phyloP scores from a whole-genome alignment of 805 yeast species.

The Ogataea glucozyma region DNA sequence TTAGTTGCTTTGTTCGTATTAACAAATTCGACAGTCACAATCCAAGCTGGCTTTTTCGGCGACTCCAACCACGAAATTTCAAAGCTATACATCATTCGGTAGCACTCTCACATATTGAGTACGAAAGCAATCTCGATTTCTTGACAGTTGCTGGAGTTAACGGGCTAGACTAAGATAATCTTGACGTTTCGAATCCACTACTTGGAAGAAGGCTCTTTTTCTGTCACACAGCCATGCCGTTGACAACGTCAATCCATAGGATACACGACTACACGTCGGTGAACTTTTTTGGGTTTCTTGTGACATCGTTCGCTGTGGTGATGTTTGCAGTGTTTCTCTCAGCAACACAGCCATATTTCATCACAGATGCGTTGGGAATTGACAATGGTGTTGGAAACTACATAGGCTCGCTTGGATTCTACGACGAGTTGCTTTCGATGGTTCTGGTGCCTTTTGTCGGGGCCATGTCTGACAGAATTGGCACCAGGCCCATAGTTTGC shows the following conservation, averaged over 20 bases:
- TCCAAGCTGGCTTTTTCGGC: too few species aligned
- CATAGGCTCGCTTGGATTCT: conserved; percentile 51
- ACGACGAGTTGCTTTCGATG: conserved; percentile 60
- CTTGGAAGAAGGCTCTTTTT: not conserved
- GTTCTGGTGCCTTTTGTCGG: conserved; percentile 62
- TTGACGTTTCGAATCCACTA: not conserved
- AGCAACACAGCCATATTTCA: conserved; percentile 34
- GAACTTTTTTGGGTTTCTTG: conserved; percentile 30
- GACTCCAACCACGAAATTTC: too few species aligned
- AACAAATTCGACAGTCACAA: too few species aligned
- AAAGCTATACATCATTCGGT: too few species aligned
- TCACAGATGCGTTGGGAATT: conserved; percentile 35
- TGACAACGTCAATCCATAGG: conserved; percentile 9
- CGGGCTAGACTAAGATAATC: not conserved
- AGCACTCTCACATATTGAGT: too few species aligned
- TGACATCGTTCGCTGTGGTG: conserved; percentile 25
- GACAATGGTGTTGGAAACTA: conserved; percentile 41
- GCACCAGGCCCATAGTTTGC: conserved; percentile 54
- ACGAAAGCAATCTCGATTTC: too few species aligned
- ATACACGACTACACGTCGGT: conserved; percentile 24
- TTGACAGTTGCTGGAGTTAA: too few species aligned
- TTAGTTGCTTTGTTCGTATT: too few species aligned
- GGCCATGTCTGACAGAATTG: conserved; percentile 60
- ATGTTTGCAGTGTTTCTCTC: conserved; percentile 34
- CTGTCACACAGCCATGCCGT: not conserved